Base-by-base conservation (phyloP, 345 rosid species). In the Populus deltoides region DNA sequence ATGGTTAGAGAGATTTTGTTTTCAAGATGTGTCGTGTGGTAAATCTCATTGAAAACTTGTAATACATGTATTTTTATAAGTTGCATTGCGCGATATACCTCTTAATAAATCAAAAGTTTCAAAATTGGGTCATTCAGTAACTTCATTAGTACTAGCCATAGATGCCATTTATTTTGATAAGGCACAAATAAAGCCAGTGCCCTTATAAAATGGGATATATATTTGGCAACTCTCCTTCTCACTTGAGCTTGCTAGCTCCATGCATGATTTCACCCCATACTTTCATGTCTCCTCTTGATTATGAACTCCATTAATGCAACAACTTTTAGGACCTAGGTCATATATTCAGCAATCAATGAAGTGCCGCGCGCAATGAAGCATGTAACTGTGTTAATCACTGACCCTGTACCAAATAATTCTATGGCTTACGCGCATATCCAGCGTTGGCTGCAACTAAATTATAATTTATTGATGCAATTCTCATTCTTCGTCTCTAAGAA, bases 11-110 rank as follows among this genome's bases (percentile, higher is more conserved):
- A 31, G 36, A 4, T 33, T 33, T 33, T 33, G 35, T 33, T 33
- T 4, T 0, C 0, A 33, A 4, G 35, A 33, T 33, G 0, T 33
- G 35, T 4, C 35, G 35, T 4, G 0, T 0, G 4, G 5, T 33
- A 0, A 33, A 33, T 33, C 5, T 33, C 5, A 33, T 33, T 33
- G 1, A 4, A 33, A 33, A 33, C 0, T 0, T 33, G 6, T 4
- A 33, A 33, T 33, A 4, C 6, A 33, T 33, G 6, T 33, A 4
- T 4, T 33, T 4, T 33, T 4, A 33, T 4, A 4, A 33, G 0
- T 0, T 33, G 5, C 0, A 4, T 27, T 27, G 27, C 27, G 27
- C 1, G 27, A 33, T 33, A 33, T 33, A 33, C 0, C 6, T 33
- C 6, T 33, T 33, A 33, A n/a, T 57, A n/a, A n/a, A 22, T 57